phyloP scores from a whole-genome alignment of 495 filamentous ascomycete species.

The Trichoderma gamsii region DNA sequence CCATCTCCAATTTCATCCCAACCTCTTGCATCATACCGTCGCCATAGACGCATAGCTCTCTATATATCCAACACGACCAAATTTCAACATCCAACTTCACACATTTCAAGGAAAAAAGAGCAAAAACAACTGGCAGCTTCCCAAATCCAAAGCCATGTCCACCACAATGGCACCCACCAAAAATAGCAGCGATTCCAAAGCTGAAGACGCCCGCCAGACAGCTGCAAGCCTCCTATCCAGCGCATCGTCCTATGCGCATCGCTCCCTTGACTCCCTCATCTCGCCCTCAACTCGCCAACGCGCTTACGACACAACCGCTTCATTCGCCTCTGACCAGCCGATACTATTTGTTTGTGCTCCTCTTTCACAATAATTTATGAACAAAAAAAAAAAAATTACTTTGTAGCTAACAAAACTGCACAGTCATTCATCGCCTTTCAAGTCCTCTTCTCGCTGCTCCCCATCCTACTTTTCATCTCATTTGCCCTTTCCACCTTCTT shows the following conservation, averaged over 20 bases:
- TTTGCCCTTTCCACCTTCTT: conserved; percentile 50
- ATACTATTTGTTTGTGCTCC: conserved; percentile 32
- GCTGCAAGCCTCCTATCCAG: not conserved
- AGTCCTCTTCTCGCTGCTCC: conserved; percentile 49
- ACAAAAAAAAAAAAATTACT: not conserved
- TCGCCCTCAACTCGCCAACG: conserved; percentile 28
- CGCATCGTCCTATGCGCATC: conserved; percentile 24
- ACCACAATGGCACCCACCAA: not conserved
- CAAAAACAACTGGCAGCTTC: not conserved
- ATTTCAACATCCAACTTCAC: too few species aligned
- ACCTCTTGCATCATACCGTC: not conserved
- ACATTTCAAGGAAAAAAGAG: too few species aligned
- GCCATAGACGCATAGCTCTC: not conserved
- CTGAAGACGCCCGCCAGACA: not conserved
- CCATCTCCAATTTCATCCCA: not conserved
- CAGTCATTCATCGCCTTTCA: conserved; percentile 52
- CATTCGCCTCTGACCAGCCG: conserved; percentile 27
- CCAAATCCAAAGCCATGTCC: not conserved
- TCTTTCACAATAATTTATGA: not conserved
- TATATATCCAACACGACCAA: too few species aligned
- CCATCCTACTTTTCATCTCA: conserved; percentile 54
- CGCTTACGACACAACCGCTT: conserved; percentile 21
- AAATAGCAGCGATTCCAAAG: not conserved
- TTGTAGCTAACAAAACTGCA: not conserved
- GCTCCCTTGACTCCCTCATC: conserved; percentile 32